Percentiles rank a stretch among this genome's conserved stretches.
These are phyloP conservation scores for Ustilago hordei DNA, from an alignment of 1,284 basidiomycete species.

Conservation along the genomic window DNA sequence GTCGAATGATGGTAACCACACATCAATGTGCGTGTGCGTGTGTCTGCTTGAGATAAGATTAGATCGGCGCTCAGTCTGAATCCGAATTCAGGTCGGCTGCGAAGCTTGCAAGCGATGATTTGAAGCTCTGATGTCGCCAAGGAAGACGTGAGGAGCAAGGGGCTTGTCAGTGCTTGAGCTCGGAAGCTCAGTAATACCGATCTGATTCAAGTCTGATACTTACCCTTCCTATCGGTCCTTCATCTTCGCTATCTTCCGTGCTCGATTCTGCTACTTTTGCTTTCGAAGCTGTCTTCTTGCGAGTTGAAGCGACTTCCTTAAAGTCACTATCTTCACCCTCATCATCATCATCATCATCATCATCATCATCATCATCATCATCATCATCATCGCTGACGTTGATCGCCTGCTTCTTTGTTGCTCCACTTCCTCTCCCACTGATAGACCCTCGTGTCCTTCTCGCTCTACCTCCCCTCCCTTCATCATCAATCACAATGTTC, in stretches of 20 bases:
- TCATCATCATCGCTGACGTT: constrained; percentile 11
- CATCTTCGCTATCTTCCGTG: constrained; percentile 34
- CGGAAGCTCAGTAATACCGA: background rate
- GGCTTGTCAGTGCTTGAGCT: background rate
- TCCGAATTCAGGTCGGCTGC: constrained; percentile 50
- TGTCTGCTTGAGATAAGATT: background rate
- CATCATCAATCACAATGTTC: constrained; percentile 22
- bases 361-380: constrained; percentile 14
- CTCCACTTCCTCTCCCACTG: background rate
- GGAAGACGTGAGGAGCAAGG: background rate
- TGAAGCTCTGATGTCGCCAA: constrained; percentile 32
- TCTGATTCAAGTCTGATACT: background rate
- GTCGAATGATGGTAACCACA: background rate
- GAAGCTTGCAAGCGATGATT: constrained; percentile 48
- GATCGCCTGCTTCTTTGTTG: background rate
- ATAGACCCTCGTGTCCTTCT: constrained; percentile 11
- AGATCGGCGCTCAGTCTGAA: constrained; percentile 24
- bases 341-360: constrained; percentile 14
- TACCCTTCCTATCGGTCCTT: constrained; percentile 30
- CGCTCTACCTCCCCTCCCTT: background rate
- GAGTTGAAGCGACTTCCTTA: constrained; percentile 5
- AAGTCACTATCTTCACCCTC: constrained; percentile 28
- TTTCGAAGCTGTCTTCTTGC: background rate
- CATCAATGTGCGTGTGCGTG: constrained; percentile 1
- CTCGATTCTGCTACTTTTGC: constrained; percentile 1